Conservation (phyloP, 2,329 filamentous ascomycete species). For the Amylocarpus encephaloides region DNA sequence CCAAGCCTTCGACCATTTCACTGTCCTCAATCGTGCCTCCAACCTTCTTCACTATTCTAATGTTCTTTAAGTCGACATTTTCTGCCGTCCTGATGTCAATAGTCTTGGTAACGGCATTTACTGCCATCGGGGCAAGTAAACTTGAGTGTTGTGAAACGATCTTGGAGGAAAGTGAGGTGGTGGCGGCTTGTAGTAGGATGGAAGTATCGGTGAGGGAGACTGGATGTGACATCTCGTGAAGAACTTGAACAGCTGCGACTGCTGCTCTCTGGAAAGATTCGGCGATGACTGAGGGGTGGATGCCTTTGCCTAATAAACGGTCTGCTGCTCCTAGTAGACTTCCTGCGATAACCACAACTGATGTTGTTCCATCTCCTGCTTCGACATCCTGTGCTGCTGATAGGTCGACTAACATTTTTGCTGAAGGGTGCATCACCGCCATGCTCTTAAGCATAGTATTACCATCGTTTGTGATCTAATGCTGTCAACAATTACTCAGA, state of each 20-base stretch:
- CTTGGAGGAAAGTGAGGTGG: slow-evolving; percentile 95
- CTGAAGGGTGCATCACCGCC: slow-evolving; percentile 98
- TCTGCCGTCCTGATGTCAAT: slow-evolving; percentile 94
- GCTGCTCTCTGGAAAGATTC: slow-evolving; percentile 96
- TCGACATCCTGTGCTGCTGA: slow-evolving; percentile 97
- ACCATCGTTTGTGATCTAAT: slow-evolving; percentile 89
- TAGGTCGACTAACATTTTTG: slow-evolving; percentile 97
- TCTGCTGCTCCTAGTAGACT: slow-evolving; percentile 92
- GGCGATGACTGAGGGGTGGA: slow-evolving; percentile 96
- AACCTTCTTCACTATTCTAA: slow-evolving; percentile 94
- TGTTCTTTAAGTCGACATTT: slow-evolving; percentile 94
- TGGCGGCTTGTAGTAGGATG: slow-evolving; percentile 90
- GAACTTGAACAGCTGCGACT: slow-evolving; percentile 76
- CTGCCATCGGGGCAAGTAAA: slow-evolving; percentile 92
- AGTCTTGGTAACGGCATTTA: slow-evolving; percentile 90
- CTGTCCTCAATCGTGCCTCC: slow-evolving; percentile 98
- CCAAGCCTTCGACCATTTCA: slow-evolving; percentile 91
- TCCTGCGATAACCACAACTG: slow-evolving; percentile 95
- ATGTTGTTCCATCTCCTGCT: slow-evolving; percentile 96
- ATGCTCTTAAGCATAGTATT: slow-evolving; percentile 99
- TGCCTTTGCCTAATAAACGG: slow-evolving; percentile 81
- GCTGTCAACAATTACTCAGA: slow-evolving; percentile 71
- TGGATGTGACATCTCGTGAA: slow-evolving; percentile 93
- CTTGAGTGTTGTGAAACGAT: slow-evolving; percentile 97
- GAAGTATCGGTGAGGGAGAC: slow-evolving; percentile 83